phyloP scores from a whole-genome alignment of 2,329 filamentous ascomycete species.

The Colletotrichum lupini region DNA sequence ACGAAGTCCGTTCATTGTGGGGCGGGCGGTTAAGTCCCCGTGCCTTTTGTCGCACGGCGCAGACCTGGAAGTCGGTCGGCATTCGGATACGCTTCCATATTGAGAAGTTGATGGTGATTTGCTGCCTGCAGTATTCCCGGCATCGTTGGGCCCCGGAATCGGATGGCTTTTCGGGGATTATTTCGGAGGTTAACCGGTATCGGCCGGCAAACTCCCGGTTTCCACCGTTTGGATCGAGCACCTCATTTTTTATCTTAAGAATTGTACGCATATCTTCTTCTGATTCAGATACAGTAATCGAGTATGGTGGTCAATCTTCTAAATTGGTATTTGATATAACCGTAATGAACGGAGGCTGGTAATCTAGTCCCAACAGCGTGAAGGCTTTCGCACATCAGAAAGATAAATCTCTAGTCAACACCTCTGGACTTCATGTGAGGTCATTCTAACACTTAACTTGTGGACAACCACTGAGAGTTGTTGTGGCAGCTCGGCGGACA shows the following conservation, averaged over 20 bases:
- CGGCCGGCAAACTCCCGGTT: neutral
- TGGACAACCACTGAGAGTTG: too few relatives aligned
- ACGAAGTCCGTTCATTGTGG: neutral
- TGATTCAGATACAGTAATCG: neutral
- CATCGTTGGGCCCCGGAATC: slow-evolving; percentile 4
- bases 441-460: too few relatives aligned
- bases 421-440: too few relatives aligned
- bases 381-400: too few relatives aligned
- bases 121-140: neutral
- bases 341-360: too few relatives aligned
- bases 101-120: neutral
- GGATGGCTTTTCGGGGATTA: neutral
- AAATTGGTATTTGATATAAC: too few relatives aligned
- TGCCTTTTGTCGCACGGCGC: neutral
- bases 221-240: neutral
- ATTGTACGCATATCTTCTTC: neutral
- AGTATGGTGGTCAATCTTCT: too few relatives aligned
- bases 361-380: too few relatives aligned
- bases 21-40: neutral
- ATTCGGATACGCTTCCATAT: neutral
- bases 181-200: neutral
- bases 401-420: too few relatives aligned
- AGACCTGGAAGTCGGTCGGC: slow-evolving; percentile 6
- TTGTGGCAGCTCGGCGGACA: too few relatives aligned
- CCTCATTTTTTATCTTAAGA: neutral